Percentiles rank a stretch among this genome's conserved stretches.
These are phyloP conservation scores for Penicillium malachiteum DNA, from an alignment of 495 filamentous ascomycete genomes.

Conservation along the genomic window DNA sequence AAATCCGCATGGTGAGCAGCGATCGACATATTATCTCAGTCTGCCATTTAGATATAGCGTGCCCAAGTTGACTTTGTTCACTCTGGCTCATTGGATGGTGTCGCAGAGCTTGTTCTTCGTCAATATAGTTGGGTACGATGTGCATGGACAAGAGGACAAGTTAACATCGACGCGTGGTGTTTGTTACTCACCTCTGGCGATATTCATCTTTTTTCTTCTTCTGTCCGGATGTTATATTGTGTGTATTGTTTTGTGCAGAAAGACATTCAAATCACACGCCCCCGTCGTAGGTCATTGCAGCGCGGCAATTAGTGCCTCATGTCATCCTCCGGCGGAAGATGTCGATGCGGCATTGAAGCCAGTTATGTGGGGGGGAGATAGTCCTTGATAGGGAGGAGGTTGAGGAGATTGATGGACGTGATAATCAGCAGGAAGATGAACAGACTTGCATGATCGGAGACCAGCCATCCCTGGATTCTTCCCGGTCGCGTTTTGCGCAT, in stretches of 20 bases:
- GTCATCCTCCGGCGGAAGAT: slow-evolving; percentile 4
- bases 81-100: slow-evolving; percentile 39
- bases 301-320: slow-evolving; percentile 44
- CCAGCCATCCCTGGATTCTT: too few species aligned
- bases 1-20: slow-evolving; percentile 34
- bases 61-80: slow-evolving; percentile 25
- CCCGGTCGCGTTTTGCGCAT: too few species aligned
- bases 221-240: slow-evolving; percentile 21
- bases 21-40: slow-evolving; percentile 39
- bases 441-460: too few species aligned
- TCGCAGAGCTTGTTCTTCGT: slow-evolving; percentile 43
- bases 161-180: not conserved
- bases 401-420: too few species aligned
- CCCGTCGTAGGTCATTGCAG: slow-evolving; percentile 43
- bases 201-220: slow-evolving; percentile 27
- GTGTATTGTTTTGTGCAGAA: slow-evolving; percentile 11
- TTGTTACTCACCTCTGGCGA: not conserved
- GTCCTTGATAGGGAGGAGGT: too few species aligned
- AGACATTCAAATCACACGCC: slow-evolving; percentile 31
- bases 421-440: too few species aligned
- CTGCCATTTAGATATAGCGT: slow-evolving; percentile 43
- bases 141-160: slow-evolving; percentile 18
- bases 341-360: not conserved
- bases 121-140: slow-evolving; percentile 15
- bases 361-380: not conserved